These are phyloP conservation scores for Musa acuminata DNA, from an alignment of 176 grass and related monocot species.

Conservation along the genomic window DNA sequence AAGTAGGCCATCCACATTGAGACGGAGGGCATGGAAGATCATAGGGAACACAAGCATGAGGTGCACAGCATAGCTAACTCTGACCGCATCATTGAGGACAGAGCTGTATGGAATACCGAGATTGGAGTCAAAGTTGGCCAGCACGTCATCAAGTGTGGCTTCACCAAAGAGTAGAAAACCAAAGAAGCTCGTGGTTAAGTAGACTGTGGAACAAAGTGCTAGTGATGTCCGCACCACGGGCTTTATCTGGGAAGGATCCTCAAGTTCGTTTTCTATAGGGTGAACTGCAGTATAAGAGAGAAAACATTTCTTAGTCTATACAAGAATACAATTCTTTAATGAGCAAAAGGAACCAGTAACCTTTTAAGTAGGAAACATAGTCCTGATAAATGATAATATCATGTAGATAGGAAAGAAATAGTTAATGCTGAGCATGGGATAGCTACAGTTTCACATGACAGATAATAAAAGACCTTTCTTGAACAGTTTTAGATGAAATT, in stretches of 20 bases:
- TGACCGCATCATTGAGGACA: slow-evolving; percentile 61
- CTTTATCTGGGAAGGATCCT: slow-evolving; percentile 75
- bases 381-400: not conserved
- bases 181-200: slow-evolving; percentile 83
- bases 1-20: slow-evolving; percentile 83
- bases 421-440: not conserved
- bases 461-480: not conserved
- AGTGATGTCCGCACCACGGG: slow-evolving; percentile 67
- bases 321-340: not conserved
- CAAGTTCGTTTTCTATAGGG: slow-evolving; percentile 68
- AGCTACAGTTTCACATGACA: not conserved
- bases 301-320: slow-evolving; percentile 2
- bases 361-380: not conserved
- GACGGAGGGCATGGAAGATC: slow-evolving; percentile 87
- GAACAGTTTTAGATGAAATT: not conserved
- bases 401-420: not conserved
- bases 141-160: slow-evolving; percentile 72
- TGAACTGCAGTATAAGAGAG: slow-evolving; percentile 50
- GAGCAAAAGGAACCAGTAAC: not conserved
- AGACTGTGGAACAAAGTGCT: slow-evolving; percentile 64
- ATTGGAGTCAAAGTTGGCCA: slow-evolving; percentile 83
- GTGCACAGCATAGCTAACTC: slow-evolving; percentile 82
- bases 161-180: slow-evolving; percentile 86
- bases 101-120: slow-evolving; percentile 87
- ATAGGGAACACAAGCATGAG: slow-evolving; percentile 99